These are phyloP conservation scores for Lactifluus pinguis DNA, from an alignment of 768 basidiomycete genomes.

Conservation along the genomic window DNA sequence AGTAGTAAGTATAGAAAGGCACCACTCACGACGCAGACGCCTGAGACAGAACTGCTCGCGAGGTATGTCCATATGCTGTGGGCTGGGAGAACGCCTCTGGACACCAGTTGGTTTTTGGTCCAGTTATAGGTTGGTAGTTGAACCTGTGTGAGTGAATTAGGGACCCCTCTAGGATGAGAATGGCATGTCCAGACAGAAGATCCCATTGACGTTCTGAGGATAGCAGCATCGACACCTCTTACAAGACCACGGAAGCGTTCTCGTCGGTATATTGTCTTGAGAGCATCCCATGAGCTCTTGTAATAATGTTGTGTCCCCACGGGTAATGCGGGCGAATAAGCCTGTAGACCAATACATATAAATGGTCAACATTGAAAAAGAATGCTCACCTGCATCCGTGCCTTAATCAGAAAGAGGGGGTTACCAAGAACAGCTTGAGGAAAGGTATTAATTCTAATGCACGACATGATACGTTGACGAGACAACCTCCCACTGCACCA, in stretches of 20 bases:
- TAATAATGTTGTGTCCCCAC: conserved; percentile 94
- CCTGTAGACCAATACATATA: conserved; percentile 33
- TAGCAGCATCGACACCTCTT: conserved; percentile 89
- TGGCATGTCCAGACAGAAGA: conserved; percentile 48
- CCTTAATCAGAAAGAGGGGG: conserved; percentile 92
- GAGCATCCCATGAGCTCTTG: conserved; percentile 72
- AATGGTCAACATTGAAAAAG: background rate
- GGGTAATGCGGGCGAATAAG: conserved; percentile 89
- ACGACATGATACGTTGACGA: background rate
- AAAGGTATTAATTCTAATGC: background rate
- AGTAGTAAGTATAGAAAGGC: background rate
- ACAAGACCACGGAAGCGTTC: conserved; percentile 76
- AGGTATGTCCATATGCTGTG: conserved; percentile 84
- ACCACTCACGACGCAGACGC: conserved; percentile 76
- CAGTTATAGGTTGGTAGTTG: conserved; percentile 96
- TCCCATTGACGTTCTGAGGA: conserved; percentile 91
- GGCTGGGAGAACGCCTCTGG: conserved; percentile 56
- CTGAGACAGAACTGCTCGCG: conserved; percentile 80
- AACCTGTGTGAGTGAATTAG: conserved; percentile 42
- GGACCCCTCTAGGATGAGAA: background rate
- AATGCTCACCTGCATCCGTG: conserved; percentile 78
- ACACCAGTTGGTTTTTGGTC: conserved; percentile 74
- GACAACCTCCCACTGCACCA: conserved; percentile 80
- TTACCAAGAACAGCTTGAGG: conserved; percentile 65
- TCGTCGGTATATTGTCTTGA: conserved; percentile 65